These are phyloP conservation scores for Colletotrichum tropicicola DNA, from an alignment of 2,329 filamentous ascomycete species.

Conservation along the genomic window DNA sequence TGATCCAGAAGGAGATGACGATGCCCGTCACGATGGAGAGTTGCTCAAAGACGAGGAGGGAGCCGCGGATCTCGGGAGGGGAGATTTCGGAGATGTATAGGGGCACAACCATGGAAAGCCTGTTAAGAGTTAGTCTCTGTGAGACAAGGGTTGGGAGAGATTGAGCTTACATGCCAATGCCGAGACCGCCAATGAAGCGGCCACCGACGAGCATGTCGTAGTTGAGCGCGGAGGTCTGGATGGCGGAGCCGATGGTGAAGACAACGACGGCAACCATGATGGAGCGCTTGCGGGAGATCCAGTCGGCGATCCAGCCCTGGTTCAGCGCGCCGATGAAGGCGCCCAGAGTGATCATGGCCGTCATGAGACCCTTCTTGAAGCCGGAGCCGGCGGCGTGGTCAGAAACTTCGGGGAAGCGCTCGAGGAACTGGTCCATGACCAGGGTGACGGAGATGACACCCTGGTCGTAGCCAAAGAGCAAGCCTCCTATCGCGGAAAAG, in stretches of 20 bases:
- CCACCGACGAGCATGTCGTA: constrained; percentile 56
- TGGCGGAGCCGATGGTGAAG: constrained; percentile 39
- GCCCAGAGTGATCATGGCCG: constrained; percentile 61
- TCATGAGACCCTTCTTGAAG: constrained; percentile 36
- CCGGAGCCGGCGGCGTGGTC: constrained; percentile 47
- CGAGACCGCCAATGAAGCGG: constrained; percentile 57
- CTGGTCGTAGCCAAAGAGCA: constrained; percentile 55
- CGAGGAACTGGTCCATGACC: constrained; percentile 42
- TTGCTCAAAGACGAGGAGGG: constrained; percentile 41
- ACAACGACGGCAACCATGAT: constrained; percentile 42
- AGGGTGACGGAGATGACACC: constrained; percentile 50
- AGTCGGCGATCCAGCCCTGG: constrained; percentile 53
- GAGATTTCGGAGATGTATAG: constrained; percentile 55
- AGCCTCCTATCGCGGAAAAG: constrained; percentile 37
- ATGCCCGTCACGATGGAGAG: constrained; percentile 42
- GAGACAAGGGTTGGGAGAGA: rapidly evolving
- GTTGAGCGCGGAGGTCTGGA: constrained; percentile 42
- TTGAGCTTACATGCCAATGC: constrained; percentile 48
- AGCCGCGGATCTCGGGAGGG: constrained; percentile 45
- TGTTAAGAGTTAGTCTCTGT: neutral
- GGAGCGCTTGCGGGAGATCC: constrained; percentile 38
- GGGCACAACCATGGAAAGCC: constrained; percentile 56
- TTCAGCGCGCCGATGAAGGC: constrained; percentile 60
- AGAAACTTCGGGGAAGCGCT: constrained; percentile 44
- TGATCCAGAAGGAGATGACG: constrained; percentile 39